A percentile compares a stretch with the other conserved stretches of the same genome.
Evolutionary conservation across 2,329 filamentous ascomycete species (phyloP).

Genomic region (Epichloe sp.): DNA sequence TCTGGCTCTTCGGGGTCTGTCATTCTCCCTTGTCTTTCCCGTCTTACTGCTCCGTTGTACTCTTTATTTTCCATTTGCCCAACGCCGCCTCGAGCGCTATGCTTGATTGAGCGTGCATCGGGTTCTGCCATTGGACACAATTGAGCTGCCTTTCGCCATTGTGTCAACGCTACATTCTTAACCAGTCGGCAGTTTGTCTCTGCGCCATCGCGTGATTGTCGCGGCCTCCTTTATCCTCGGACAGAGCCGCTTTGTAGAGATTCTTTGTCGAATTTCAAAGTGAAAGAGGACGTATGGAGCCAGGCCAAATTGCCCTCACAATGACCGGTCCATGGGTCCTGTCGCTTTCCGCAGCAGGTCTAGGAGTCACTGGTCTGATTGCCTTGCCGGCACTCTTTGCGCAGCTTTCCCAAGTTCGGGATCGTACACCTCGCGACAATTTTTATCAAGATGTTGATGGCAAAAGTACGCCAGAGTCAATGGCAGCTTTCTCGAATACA

Average conservation of each 20-base stretch:
- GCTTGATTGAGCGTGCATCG: not conserved
- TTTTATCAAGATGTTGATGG: constrained; percentile 60
- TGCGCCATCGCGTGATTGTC: not conserved
- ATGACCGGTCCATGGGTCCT: constrained; percentile 9
- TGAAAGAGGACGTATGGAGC: not conserved
- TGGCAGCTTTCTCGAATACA: constrained; percentile 48
- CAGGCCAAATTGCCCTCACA: not conserved
- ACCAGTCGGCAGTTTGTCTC: not conserved
- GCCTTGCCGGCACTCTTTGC: constrained; percentile 24
- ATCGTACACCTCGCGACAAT: constrained; percentile 26
- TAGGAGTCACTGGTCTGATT: constrained; percentile 22
- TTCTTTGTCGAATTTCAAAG: not conserved
- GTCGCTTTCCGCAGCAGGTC: constrained; percentile 18
- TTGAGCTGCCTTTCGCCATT: not conserved
- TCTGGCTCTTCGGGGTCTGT: not conserved
- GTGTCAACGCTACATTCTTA: not conserved
- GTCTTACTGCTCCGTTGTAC: not conserved
- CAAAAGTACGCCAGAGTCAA: constrained; percentile 48
- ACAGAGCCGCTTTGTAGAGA: constrained; percentile 2
- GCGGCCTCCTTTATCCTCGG: not conserved
- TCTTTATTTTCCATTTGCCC: too few relatives aligned
- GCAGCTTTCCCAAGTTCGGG: constrained; percentile 21
- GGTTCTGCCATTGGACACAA: not conserved
- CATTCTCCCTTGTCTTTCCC: not conserved
- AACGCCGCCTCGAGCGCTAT: not conserved